A percentile compares a stretch with the other conserved stretches of the same genome.
phyloP scores from a whole-genome alignment of 768 basidiomycete species.

The Lactarius pseudohatsudake region DNA sequence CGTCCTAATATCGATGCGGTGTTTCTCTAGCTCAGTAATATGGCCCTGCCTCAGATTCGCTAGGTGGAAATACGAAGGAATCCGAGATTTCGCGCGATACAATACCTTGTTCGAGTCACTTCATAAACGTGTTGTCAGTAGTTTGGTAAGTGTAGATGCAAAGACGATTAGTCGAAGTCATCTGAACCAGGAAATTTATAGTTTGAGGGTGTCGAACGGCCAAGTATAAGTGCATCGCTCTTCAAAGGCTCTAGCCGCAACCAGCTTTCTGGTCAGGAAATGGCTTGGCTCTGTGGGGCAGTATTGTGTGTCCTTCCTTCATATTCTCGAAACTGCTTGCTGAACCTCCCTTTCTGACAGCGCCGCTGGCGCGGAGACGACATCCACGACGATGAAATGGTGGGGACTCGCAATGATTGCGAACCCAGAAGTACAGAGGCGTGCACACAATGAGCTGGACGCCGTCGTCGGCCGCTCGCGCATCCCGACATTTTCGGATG shows the following conservation, averaged over 20 bases:
- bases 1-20: not conserved
- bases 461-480: constrained; percentile 23
- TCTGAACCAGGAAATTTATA: not conserved
- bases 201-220: not conserved
- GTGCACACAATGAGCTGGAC: constrained; percentile 27
- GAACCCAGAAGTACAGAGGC: constrained; percentile 19
- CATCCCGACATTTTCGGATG: constrained; percentile 23
- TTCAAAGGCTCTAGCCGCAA: constrained; percentile 1
- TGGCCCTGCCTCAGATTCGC: constrained; percentile 13
- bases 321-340: too few relatives aligned
- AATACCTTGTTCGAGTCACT: constrained; percentile 24
- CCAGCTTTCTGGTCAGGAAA: not conserved
- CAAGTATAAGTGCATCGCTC: constrained; percentile 14
- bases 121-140: constrained; percentile 11
- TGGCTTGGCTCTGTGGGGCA: not conserved
- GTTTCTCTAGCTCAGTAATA: not conserved
- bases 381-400: constrained; percentile 16
- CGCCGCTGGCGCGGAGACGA: constrained; percentile 17
- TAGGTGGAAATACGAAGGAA: constrained; percentile 30
- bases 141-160: constrained; percentile 11
- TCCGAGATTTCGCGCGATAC: not conserved
- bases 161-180: too few relatives aligned
- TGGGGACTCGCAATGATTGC: constrained; percentile 26
- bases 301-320: not conserved
- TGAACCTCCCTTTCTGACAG: not conserved